These are phyloP conservation scores for Helenozyma baotianmanensis DNA, from an alignment of 805 yeast genomes.

Conservation along the genomic window DNA sequence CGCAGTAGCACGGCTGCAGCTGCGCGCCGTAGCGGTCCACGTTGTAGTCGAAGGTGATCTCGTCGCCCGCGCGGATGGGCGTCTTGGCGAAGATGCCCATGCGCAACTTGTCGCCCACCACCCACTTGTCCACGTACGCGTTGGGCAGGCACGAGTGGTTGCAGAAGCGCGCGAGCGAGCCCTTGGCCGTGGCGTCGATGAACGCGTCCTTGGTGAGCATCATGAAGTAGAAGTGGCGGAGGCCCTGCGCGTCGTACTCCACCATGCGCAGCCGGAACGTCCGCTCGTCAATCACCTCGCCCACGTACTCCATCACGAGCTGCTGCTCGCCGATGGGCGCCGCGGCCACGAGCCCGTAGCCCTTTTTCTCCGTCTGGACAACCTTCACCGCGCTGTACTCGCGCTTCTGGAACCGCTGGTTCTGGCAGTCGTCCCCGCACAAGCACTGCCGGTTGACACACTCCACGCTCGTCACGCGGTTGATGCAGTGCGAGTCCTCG, in stretches of 20 bases:
- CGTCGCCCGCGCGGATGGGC: slow-evolving; percentile 71
- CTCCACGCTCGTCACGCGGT: slow-evolving; percentile 86
- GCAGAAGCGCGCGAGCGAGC: slow-evolving; percentile 85
- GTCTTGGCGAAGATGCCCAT: slow-evolving; percentile 95
- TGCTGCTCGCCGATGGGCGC: slow-evolving; percentile 50
- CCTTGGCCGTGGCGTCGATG: slow-evolving; percentile 89
- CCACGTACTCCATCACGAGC: slow-evolving; percentile 90
- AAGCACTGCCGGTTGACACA: slow-evolving; percentile 65
- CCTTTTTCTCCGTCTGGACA: slow-evolving; percentile 79
- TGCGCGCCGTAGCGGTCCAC: slow-evolving; percentile 96
- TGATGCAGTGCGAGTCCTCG: slow-evolving; percentile 84
- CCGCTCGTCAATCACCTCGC: slow-evolving; percentile 84
- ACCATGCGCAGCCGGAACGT: slow-evolving; percentile 72
- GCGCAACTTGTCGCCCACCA: slow-evolving; percentile 79
- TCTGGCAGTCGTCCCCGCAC: slow-evolving; percentile 78
- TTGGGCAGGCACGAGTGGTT: slow-evolving; percentile 96
- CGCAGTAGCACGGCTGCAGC: slow-evolving; percentile 93
- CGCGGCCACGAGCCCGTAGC: slow-evolving; percentile 83
- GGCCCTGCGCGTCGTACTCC: slow-evolving; percentile 61
- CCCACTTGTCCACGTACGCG: slow-evolving; percentile 96
- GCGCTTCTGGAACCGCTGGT: slow-evolving; percentile 80
- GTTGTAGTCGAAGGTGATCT: slow-evolving; percentile 86
- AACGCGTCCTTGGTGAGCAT: slow-evolving; percentile 90
- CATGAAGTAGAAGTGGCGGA: slow-evolving; percentile 90
- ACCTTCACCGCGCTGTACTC: slow-evolving; percentile 76